These are phyloP conservation scores for Coniochaeta sp. DNA, from an alignment of 2,329 filamentous ascomycete genomes.

Conservation along the genomic window DNA sequence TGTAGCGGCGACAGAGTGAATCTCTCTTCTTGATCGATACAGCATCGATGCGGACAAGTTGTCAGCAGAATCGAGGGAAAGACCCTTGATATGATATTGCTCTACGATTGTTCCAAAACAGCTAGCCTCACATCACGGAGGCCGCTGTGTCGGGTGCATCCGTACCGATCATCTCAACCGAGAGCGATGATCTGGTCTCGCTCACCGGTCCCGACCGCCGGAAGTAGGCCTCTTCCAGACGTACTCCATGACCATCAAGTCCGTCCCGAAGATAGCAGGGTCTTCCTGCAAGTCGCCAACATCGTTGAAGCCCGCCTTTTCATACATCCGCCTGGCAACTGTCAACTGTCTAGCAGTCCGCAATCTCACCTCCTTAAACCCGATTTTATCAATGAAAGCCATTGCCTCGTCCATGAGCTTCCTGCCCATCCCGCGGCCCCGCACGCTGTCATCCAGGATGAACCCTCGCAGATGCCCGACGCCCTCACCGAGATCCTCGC, in stretches of 20 bases:
- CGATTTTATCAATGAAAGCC: constrained; percentile 14
- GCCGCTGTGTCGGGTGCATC: background rate
- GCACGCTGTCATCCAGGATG: constrained; percentile 17
- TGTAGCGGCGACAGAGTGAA: background rate
- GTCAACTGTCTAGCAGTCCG: constrained; percentile 14
- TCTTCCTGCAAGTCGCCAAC: constrained; percentile 7
- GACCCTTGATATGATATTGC: no score
- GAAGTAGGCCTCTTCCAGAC: constrained; percentile 5
- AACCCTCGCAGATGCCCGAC: constrained; percentile 19
- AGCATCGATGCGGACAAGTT: background rate
- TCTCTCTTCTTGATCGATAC: background rate
- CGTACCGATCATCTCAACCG: background rate
- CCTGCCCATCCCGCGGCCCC: constrained; percentile 17
- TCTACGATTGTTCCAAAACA: no score
- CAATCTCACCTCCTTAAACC: constrained; percentile 16
- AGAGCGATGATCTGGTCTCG: background rate
- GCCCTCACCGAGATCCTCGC: constrained; percentile 10
- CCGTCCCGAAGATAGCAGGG: constrained; percentile 9
- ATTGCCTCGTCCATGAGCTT: constrained; percentile 17
- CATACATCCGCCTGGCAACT: constrained; percentile 18
- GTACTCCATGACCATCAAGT: constrained; percentile 9
- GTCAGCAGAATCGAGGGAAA: no score
- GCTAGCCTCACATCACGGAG: background rate
- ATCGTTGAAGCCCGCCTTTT: constrained; percentile 15
- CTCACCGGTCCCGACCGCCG: background rate